Conservation (phyloP, 805 yeast genomes). For the Kuraishia hungarica region DNA sequence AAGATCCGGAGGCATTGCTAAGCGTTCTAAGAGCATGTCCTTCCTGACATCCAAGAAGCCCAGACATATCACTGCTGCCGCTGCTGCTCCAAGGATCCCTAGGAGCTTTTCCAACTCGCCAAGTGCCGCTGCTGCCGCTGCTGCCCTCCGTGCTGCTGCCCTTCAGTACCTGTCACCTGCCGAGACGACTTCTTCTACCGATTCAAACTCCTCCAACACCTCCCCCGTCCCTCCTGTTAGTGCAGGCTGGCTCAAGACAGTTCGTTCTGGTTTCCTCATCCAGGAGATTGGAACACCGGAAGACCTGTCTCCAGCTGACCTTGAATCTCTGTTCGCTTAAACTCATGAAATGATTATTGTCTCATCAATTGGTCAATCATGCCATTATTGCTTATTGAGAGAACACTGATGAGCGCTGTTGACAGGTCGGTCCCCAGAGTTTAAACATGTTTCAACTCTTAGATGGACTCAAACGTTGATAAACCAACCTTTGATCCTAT, state of each 20-base stretch:
- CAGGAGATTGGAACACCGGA: constrained; percentile 79
- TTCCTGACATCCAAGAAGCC: constrained; percentile 45
- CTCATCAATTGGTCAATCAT: not conserved
- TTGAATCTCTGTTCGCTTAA: constrained; percentile 38
- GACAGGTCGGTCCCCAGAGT: not conserved
- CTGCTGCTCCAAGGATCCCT: constrained; percentile 78
- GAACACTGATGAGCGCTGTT: not conserved
- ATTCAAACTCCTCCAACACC: constrained; percentile 24
- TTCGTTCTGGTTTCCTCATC: constrained; percentile 67
- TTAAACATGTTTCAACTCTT: not conserved
- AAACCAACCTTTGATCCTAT: not conserved
- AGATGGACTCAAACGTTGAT: not conserved
- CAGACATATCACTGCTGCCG: constrained; percentile 60
- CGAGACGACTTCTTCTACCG: constrained; percentile 24
- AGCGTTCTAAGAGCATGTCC: constrained; percentile 61
- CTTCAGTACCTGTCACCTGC: constrained; percentile 38
- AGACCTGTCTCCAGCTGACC: constrained; percentile 63
- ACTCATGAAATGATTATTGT: not conserved
- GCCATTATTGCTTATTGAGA: not conserved
- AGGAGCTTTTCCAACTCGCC: constrained; percentile 48
- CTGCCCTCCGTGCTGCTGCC: constrained; percentile 65
- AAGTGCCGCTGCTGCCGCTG: constrained; percentile 65
- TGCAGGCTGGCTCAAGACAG: constrained; percentile 63
- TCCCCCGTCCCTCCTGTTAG: constrained; percentile 30
- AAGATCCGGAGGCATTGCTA: constrained; percentile 9